A percentile compares a stretch with the other conserved stretches of the same genome.
Conservation (phyloP, 495 filamentous ascomycete genomes). For the Tirmania nivea region DNA sequence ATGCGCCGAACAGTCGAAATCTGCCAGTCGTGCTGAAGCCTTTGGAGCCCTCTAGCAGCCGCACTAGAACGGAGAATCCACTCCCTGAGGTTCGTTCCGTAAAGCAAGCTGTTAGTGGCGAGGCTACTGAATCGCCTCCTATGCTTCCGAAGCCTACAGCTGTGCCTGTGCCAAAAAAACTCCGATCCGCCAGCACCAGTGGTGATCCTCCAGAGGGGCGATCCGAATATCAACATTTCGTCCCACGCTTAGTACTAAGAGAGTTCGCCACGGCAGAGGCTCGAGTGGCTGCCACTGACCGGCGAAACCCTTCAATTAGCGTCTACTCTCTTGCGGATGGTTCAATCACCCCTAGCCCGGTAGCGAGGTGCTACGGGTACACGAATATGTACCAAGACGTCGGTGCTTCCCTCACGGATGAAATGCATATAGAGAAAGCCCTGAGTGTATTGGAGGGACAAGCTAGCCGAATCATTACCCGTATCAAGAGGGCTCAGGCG, state of each 20-base stretch:
- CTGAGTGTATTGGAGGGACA: slow-evolving; percentile 14
- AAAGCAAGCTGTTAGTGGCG: too few species aligned
- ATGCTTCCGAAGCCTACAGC: too few species aligned
- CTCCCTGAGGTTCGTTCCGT: too few species aligned
- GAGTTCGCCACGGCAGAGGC: slow-evolving; percentile 11
- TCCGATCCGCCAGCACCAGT: too few species aligned
- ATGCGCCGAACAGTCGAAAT: too few species aligned
- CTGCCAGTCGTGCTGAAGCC: too few species aligned
- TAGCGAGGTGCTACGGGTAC: slow-evolving; percentile 13
- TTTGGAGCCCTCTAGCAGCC: too few species aligned
- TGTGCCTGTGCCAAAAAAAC: too few species aligned
- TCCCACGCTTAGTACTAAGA: slow-evolving; percentile 22
- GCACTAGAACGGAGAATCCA: too few species aligned
- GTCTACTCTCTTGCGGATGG: not conserved
- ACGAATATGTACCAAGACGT: slow-evolving; percentile 23
- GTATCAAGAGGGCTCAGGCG: slow-evolving; percentile 6
- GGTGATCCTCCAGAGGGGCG: too few species aligned
- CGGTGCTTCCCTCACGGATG: slow-evolving; percentile 2
- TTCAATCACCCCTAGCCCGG: not conserved
- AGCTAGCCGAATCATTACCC: slow-evolving; percentile 7
- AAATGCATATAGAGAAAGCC: slow-evolving; percentile 17
- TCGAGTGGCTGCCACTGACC: not conserved
- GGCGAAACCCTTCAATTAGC: not conserved
- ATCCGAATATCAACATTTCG: slow-evolving; percentile 22
- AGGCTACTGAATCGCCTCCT: too few species aligned